Percentiles rank a stretch among this genome's conserved stretches.
phyloP scores from a whole-genome alignment of 306 rosid genomes.

The Ochetophila trinervis region DNA sequence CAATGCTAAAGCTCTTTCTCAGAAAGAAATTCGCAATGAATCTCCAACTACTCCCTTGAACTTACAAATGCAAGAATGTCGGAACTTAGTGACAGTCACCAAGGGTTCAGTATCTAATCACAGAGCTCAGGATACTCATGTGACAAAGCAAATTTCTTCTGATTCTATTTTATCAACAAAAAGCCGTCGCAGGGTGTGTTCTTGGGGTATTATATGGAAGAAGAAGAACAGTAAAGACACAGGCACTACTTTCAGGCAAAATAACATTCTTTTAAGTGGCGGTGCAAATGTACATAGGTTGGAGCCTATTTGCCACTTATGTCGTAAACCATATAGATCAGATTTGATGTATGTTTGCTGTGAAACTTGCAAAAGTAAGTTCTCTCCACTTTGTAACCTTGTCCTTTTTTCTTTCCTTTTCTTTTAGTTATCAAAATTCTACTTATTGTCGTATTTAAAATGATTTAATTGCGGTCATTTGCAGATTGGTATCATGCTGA shows the following conservation, averaged over 20 bases:
- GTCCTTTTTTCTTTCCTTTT: not conserved
- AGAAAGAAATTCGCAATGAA: conserved; percentile 51
- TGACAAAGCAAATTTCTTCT: conserved; percentile 39
- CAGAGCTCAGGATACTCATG: conserved; percentile 35
- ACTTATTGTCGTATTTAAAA: conserved; percentile 1
- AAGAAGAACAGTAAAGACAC: conserved; percentile 53
- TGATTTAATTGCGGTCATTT: conserved; percentile 22
- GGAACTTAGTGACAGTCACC: conserved; percentile 32
- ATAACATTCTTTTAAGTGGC: conserved; percentile 67
- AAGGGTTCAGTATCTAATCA: conserved; percentile 46
- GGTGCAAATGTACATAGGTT: conserved; percentile 33
- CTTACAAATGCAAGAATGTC: conserved; percentile 50
- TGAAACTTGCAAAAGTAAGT: conserved; percentile 75
- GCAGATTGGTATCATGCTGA: conserved; percentile 98
- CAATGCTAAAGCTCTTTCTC: conserved; percentile 45
- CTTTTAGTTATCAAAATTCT: not conserved
- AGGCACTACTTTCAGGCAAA: conserved; percentile 54
- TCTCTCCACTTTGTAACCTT: conserved; percentile 16
- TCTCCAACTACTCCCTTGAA: conserved; percentile 80
- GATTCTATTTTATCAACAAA: conserved; percentile 39
- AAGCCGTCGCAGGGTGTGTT: conserved; percentile 43
- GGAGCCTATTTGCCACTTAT: conserved; percentile 66
- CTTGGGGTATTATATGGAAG: conserved; percentile 93
- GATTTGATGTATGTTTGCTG: conserved; percentile 84
- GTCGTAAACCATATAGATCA: conserved; percentile 62